Base-by-base conservation (phyloP, 495 filamentous ascomycete genomes). In the Penicillium taxi region DNA sequence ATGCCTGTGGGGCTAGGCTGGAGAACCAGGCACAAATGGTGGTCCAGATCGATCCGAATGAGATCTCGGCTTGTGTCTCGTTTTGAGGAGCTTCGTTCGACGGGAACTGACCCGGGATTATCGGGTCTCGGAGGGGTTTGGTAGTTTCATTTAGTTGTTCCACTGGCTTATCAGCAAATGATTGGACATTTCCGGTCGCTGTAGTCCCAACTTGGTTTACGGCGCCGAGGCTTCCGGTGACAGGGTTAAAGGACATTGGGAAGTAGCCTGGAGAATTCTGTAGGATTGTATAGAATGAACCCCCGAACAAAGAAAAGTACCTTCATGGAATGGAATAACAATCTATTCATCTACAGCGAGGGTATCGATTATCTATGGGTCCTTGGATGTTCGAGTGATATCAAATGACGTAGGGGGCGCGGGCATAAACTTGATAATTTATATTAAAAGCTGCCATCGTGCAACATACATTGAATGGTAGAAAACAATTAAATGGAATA, bases 81-180 rank as follows among this genome's bases (percentile, higher is more conserved):
- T 28, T 26, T 31, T 50, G 42, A 6, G 48, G 39, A 6, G 38
- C 45, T 9, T 61, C 47, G 17, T 61, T 55, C 5, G 48, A 46
- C 6, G 59, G 59, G 20, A 59, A 63, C 39, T 56, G 43, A 24
- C 57, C 59, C 4, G 59, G 59, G 6, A 63, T 24, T 0, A 43
- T 40, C 1, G 45, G 35, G 27, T 58, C 50, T 13, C 42, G 53
- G 5, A 57, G 9, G 6, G 48, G 30, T 12, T 50, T 42, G n/a
- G 53, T 43, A 18, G 17, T 22, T 47, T 35, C 11, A 39, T 42
- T 9, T n/a, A 51, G 20, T 20, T 50, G 37, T 31, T 52, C 32
- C 2, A 44, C 32, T 11, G 46, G 39, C 7, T 45, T 17, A 29
- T 55, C 41, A 3, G 48, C 42, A 22, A 42, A 44, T 6, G 44